Base-by-base conservation (phyloP, 2,329 filamentous ascomycete genomes). In the Raffaelea arxii region DNA sequence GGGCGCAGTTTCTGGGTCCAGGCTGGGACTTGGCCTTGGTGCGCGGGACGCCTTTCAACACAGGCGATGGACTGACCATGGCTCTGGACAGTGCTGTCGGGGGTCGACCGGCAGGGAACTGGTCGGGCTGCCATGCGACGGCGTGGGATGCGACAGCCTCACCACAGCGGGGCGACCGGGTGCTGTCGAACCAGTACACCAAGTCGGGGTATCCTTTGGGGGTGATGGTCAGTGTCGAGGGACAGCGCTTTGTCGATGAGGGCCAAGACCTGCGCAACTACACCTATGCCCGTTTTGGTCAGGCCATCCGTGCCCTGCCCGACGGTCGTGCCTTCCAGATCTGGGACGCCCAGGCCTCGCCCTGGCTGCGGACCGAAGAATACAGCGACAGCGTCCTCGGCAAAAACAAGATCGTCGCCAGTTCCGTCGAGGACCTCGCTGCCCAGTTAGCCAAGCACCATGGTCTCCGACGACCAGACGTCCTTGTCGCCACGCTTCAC, bases 151-250 rank as follows among this genome's bases (percentile, higher is more conserved):
- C 77, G 1, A 72, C 82, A 54, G 72, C 80, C 1, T 68, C 73
- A 0, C 58, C 69, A 0, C 57, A 77, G 50, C 63, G 64, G 0
- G 80, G 80, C 4, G 74, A 83, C 52, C 68, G 76, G 2, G 62
- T 62, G n/a, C 61, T 76, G 2, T 79, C 80, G 4, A 84, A 85
- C 54, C 73, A 83, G 57, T 82, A 74, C 55, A 85, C 80, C 6
- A 85, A 85, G 56, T 81, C 75, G 16, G 81, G 80, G 1, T 84
- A 84, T 53, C 80, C 81, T 0, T 64, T 84, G 0, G 81, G 80
- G 0, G 53, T 84, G 12, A 84, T 82, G 73, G 48, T 84, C 16
- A 84, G 85, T 53, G 58, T 60, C 0, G 55, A 71, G 1, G 81
- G 80, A 0, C 56, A 70, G 37, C 66, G 81, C 2, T 84, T 84